Percentiles rank a stretch among this genome's conserved stretches.
These are phyloP conservation scores for Cucurbita pepo DNA, from an alignment of 306 rosid species.

Conservation along the genomic window DNA sequence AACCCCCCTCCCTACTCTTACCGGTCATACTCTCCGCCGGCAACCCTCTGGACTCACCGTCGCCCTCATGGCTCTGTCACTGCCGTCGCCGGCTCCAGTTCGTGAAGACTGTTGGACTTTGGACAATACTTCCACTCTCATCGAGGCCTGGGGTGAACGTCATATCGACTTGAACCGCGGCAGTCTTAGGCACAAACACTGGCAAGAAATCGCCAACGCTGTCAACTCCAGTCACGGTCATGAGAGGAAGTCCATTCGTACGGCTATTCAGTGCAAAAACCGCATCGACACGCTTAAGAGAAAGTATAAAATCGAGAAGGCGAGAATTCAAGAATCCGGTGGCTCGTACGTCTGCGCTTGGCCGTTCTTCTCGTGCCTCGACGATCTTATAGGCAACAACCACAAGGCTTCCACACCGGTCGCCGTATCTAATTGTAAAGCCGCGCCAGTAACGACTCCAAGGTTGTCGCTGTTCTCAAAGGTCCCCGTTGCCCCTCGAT, in stretches of 20 bases:
- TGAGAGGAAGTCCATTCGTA: slow-evolving; percentile 23
- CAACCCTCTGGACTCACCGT: neutral
- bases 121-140: slow-evolving; percentile 52
- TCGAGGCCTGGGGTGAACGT: slow-evolving; percentile 64
- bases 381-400: slow-evolving; percentile 34
- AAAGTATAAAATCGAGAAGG: slow-evolving; percentile 61
- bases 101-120: slow-evolving; percentile 60
- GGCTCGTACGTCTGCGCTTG: slow-evolving; percentile 23
- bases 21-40: neutral
- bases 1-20: neutral
- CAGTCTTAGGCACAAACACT: slow-evolving; percentile 49
- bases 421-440: slow-evolving; percentile 5
- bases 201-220: slow-evolving; percentile 56
- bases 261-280: slow-evolving; percentile 57
- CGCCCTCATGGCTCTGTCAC: slow-evolving; percentile 12
- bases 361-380: slow-evolving; percentile 42
- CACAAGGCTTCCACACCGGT: slow-evolving; percentile 17
- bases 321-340: slow-evolving; percentile 33
- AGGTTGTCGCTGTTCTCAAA: slow-evolving; percentile 15
- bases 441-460: slow-evolving; percentile 9
- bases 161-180: slow-evolving; percentile 35
- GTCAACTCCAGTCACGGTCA: slow-evolving; percentile 34
- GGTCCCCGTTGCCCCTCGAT: slow-evolving; percentile 47
- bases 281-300: slow-evolving; percentile 65
- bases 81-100: slow-evolving; percentile 17